A percentile compares a stretch with the other conserved stretches of the same genome.
These are phyloP conservation scores for Cryphonectria parasitica DNA, from an alignment of 2,329 filamentous ascomycete species.

Conservation along the genomic window DNA sequence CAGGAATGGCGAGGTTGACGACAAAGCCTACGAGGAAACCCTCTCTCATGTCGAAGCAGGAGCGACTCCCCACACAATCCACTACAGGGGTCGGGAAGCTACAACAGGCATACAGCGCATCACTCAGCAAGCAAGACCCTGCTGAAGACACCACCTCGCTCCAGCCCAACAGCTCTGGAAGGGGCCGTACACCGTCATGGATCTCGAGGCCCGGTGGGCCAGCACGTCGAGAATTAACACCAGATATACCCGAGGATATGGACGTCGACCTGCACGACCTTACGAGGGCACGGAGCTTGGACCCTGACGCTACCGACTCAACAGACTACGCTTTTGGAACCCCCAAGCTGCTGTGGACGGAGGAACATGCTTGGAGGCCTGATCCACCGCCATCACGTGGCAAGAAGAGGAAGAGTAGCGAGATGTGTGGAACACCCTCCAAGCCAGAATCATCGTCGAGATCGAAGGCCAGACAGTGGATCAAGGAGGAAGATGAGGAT, in stretches of 20 bases:
- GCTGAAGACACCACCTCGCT: slow-evolving; percentile 20
- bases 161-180: slow-evolving; percentile 29
- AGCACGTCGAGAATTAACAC: slow-evolving; percentile 29
- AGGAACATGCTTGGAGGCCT: slow-evolving; percentile 45
- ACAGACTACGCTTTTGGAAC: slow-evolving; percentile 42
- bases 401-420: slow-evolving; percentile 58
- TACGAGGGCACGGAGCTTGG: slow-evolving; percentile 40
- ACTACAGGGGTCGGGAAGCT: slow-evolving; percentile 33
- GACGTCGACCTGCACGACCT: slow-evolving; percentile 44
- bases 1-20: slow-evolving; percentile 51
- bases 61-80: slow-evolving; percentile 48
- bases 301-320: slow-evolving; percentile 23
- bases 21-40: slow-evolving; percentile 51
- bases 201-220: slow-evolving; percentile 18
- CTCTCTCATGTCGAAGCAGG: slow-evolving; percentile 46
- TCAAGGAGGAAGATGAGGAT: slow-evolving; percentile 43
- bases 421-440: slow-evolving; percentile 43
- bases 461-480: slow-evolving; percentile 40
- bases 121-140: slow-evolving; percentile 33
- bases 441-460: slow-evolving; percentile 33
- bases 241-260: slow-evolving; percentile 40
- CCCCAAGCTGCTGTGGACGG: slow-evolving; percentile 48
- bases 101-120: slow-evolving; percentile 42
- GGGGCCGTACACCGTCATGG: slow-evolving; percentile 27
- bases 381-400: slow-evolving; percentile 44